A percentile compares a stretch with the other conserved stretches of the same genome.
Conservation (phyloP, 768 basidiomycete genomes). For the Leccinellum albellum region DNA sequence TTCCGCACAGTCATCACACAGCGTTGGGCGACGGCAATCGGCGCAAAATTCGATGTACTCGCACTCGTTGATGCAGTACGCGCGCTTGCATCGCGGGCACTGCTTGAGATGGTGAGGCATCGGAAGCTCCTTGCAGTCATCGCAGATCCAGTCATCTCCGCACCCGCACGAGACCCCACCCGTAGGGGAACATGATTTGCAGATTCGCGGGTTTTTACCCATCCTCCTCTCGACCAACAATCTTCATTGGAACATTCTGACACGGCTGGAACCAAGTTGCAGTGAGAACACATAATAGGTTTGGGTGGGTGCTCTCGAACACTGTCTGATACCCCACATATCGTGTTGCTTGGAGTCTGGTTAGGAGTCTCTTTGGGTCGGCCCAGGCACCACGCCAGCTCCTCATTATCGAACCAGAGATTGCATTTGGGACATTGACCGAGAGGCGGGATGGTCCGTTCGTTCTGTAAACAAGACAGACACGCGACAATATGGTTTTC, state of each 20-base stretch:
- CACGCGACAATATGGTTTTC: conserved; percentile 8
- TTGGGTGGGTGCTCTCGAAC: no score
- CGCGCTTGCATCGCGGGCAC: no score
- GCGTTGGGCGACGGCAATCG: no score
- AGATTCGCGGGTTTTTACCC: conserved; percentile 7
- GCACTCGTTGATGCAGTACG: no score
- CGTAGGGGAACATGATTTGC: conserved; percentile 15
- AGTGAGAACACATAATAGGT: conserved; percentile 14
- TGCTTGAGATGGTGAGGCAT: no score
- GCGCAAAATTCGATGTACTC: no score
- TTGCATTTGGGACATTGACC: conserved; percentile 21
- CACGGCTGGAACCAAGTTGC: not conserved
- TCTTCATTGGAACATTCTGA: conserved; percentile 4
- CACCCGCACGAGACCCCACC: no score
- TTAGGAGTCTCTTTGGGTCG: conserved; percentile 5
- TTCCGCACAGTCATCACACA: no score
- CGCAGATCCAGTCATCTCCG: no score
- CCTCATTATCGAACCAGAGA: conserved; percentile 19
- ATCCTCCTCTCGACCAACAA: conserved; percentile 18
- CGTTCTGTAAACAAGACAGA: conserved; percentile 6
- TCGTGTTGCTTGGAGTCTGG: not conserved
- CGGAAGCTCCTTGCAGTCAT: no score
- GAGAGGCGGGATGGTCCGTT: not conserved
- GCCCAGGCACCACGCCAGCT: conserved; percentile 23
- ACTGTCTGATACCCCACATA: not conserved